Base-by-base conservation (phyloP, 345 rosid genomes). In the Populus tremula region DNA sequence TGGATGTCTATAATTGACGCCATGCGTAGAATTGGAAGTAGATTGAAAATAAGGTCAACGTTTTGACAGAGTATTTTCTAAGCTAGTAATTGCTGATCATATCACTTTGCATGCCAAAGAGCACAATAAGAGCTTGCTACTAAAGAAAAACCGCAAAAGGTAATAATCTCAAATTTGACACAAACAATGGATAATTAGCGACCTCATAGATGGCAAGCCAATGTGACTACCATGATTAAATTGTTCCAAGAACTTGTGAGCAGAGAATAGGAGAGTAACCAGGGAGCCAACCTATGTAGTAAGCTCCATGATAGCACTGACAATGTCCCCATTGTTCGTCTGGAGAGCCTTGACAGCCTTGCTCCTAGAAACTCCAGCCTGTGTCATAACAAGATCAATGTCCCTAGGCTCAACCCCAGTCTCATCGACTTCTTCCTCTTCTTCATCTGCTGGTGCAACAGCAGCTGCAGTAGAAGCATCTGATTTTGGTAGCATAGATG, bases 231-330 rank as follows among this genome's bases (percentile, higher is more conserved):
- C 64, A 59, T 23, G 25, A 23, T 10, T 4, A 59, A 59, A n/a
- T 33, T 9, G 43, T 68, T 41, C 67, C 73, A 59, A 54, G 20
- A 68, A 53, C 49, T 36, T 21, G 29, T 6, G 1, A 69, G 8
- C 27, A 38, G 13, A 76, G 54, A 76, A 38, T 35, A 69, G 54
- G 56, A 56, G 17, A 23, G 66, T 13, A 8, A 23, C 68, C 41
- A 67, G 29, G 73, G n/a, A 71, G 36, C 74, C 73, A 13, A 35
- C 53, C 73, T 87, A 92, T 62, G 90, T 88, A 53, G 96, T 91
- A 63, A 93, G 96, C 84, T 91, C 98, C 96, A 91, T 93, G 71
- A 94, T 94, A 9, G 98, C 97, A 76, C 95, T 87, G 70, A 94
- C 98, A 78, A 94, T 94, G 80, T 94, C 97, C n/a, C 97, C 98